Evolutionary conservation across 441 rosid species (phyloP).

Genomic region (Erodium moschatum): DNA sequence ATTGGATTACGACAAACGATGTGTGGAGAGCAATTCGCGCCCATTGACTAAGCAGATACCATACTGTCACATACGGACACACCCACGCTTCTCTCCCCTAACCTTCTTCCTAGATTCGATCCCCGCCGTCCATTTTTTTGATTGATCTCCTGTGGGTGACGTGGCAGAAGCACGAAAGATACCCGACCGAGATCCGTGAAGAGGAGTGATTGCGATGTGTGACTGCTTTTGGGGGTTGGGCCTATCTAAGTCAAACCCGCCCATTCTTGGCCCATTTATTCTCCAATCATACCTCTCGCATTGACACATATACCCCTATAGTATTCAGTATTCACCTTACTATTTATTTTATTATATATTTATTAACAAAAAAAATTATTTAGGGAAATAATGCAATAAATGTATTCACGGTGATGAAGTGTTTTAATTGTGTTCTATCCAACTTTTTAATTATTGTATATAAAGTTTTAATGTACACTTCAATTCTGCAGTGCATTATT

Average conservation of each 20-base stretch:
- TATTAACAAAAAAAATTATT: too few species aligned
- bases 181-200: conserved; percentile 16
- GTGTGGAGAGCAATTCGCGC: conserved; percentile 24
- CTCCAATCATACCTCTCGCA: background rate
- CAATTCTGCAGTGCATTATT: too few species aligned
- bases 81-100: background rate
- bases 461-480: too few species aligned
- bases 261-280: background rate
- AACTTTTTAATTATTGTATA: too few species aligned
- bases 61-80: background rate
- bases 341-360: too few species aligned
- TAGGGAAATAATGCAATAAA: too few species aligned
- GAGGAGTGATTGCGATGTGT: conserved; percentile 11
- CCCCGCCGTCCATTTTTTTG: conserved; percentile 20
- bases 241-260: conserved; percentile 20
- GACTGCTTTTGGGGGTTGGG: conserved; percentile 14
- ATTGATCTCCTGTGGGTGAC: conserved; percentile 14
- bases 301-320: conserved; percentile 10
- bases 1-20: conserved; percentile 23
- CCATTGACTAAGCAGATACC: conserved; percentile 27
- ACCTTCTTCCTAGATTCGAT: conserved; percentile 1
- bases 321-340: too few species aligned
- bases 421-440: too few species aligned
- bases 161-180: conserved; percentile 20
- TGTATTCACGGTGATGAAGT: too few species aligned